A percentile compares a stretch with the other conserved stretches of the same genome.
Evolutionary conservation across 2,329 filamentous ascomycete genomes (phyloP).

Genomic region (Ramularia collo-cygni): DNA sequence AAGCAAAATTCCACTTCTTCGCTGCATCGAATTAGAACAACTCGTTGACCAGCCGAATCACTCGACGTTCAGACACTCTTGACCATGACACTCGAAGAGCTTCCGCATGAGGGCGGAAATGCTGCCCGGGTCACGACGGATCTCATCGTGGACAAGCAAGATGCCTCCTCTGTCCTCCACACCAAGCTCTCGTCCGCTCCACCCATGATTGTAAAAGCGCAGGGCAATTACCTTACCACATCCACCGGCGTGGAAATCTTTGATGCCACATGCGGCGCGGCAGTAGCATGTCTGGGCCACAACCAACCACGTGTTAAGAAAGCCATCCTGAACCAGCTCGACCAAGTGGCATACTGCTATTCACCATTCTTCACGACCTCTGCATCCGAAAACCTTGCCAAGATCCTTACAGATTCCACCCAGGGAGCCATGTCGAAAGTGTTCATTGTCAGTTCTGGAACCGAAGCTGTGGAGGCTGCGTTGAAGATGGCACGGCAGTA

Average conservation of each 20-base stretch:
- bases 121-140: too few species aligned
- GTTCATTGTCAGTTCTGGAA: conserved; percentile 48
- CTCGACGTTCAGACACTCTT: too few species aligned
- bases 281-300: conserved; percentile 64
- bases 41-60: too few species aligned
- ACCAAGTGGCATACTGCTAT: conserved; percentile 51
- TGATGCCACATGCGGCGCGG: conserved; percentile 65
- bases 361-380: conserved; percentile 51
- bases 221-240: conserved; percentile 45
- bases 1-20: too few species aligned
- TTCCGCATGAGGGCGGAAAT: too few species aligned
- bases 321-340: conserved; percentile 53
- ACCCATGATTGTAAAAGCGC: conserved; percentile 40
- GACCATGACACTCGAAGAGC: too few species aligned
- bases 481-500: conserved; percentile 47
- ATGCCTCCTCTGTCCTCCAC: conserved; percentile 38
- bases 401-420: conserved; percentile 42
- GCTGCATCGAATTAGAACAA: too few species aligned
- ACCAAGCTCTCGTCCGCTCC: conserved; percentile 40
- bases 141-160: too few species aligned
- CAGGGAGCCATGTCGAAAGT: conserved; percentile 45
- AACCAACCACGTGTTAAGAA: conserved; percentile 40
- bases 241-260: conserved; percentile 52
- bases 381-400: conserved; percentile 46
- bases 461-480: conserved; percentile 42